Conservation (phyloP, 495 filamentous ascomycete species). For the Chlorociboria aeruginascens region DNA sequence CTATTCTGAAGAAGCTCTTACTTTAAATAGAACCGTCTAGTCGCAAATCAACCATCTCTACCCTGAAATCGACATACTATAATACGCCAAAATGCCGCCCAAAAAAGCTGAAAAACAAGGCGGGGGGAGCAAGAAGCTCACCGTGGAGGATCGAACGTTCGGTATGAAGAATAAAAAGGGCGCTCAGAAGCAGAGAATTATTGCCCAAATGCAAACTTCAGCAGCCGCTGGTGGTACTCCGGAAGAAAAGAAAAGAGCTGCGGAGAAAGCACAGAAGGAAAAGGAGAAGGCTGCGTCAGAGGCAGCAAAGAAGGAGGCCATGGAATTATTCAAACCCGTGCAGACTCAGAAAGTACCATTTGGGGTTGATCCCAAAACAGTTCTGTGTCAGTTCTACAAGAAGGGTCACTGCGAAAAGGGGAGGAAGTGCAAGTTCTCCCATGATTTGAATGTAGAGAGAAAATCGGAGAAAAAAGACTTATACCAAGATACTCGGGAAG, state of each 20-base stretch:
- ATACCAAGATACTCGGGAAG: constrained; percentile 76
- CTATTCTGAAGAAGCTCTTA: neutral
- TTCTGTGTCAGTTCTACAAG: constrained; percentile 93
- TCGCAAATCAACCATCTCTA: neutral
- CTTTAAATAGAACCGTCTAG: too few relatives aligned
- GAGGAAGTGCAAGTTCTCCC: constrained; percentile 93
- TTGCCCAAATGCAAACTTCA: constrained; percentile 66
- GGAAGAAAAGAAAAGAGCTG: constrained; percentile 79
- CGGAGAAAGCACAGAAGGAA: constrained; percentile 74
- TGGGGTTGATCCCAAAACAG: constrained; percentile 95
- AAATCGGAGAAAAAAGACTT: constrained; percentile 86
- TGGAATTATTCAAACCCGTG: constrained; percentile 85
- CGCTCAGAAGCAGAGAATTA: constrained; percentile 73
- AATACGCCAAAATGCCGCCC: constrained; percentile 65
- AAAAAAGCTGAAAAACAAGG: constrained; percentile 63
- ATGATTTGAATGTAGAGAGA: constrained; percentile 79
- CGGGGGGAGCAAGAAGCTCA: constrained; percentile 49
- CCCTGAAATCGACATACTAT: neutral
- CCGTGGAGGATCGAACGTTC: constrained; percentile 92
- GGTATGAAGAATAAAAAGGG: constrained; percentile 99
- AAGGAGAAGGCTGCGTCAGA: constrained; percentile 75
- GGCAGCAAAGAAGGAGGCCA: constrained; percentile 61
- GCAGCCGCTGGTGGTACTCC: constrained; percentile 58
- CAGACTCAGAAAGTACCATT: constrained; percentile 95
- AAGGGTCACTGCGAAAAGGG: constrained; percentile 97